Percentiles rank a stretch among this genome's conserved stretches.
These are phyloP conservation scores for Coniella lustricola DNA, from an alignment of 2,329 filamentous ascomycete genomes.

Conservation along the genomic window DNA sequence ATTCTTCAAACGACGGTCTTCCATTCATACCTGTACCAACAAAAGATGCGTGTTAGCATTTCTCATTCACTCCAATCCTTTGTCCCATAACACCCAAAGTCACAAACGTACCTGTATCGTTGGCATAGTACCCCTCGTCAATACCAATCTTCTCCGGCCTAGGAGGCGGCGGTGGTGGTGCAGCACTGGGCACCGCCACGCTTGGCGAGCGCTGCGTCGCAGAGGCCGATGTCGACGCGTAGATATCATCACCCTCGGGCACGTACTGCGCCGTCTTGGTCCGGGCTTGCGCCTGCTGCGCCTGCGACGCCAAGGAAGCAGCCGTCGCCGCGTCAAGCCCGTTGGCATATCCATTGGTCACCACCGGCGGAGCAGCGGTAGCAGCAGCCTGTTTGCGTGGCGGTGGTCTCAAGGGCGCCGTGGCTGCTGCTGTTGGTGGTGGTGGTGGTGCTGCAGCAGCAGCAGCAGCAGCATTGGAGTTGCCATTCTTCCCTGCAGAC, in stretches of 20 bases:
- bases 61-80: slow-evolving; percentile 5
- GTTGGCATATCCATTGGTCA: slow-evolving; percentile 11
- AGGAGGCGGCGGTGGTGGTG: slow-evolving; percentile 25
- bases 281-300: slow-evolving; percentile 10
- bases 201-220: slow-evolving; percentile 18
- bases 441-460: not conserved
- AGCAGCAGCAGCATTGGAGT: too few species aligned
- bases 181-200: not conserved
- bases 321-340: slow-evolving; percentile 4
- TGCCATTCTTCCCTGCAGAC: too few species aligned
- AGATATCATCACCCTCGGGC: slow-evolving; percentile 19
- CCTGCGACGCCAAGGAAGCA: not conserved
- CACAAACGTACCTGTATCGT: slow-evolving; percentile 1
- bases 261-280: slow-evolving; percentile 14
- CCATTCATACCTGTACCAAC: not conserved
- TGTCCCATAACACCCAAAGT: too few species aligned
- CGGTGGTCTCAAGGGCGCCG: not conserved
- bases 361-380: not conserved
- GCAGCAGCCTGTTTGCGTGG: not conserved
- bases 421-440: not conserved
- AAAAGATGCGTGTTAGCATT: not conserved
- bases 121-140: not conserved
- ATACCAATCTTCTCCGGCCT: slow-evolving; percentile 27
- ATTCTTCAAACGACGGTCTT: slow-evolving; percentile 5
- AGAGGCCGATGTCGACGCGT: slow-evolving; percentile 14